A percentile compares a stretch with the other conserved stretches of the same genome.
phyloP scores from a whole-genome alignment of 257 asterid species.

The Solanum ahanhuiri region DNA sequence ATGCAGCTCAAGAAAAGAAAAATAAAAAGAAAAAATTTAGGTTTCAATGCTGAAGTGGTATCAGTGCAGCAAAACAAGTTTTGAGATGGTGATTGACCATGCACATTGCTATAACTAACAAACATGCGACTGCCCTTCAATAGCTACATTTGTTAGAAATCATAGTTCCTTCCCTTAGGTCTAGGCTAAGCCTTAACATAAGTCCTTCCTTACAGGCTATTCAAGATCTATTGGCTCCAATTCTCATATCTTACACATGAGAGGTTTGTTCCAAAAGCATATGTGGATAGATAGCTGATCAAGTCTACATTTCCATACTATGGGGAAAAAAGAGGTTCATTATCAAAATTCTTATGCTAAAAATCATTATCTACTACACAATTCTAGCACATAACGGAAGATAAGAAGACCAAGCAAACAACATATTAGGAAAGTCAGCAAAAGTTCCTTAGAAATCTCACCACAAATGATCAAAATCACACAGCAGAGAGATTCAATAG shows the following conservation, averaged over 20 bases:
- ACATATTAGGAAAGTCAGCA: neutral
- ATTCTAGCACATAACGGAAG: neutral
- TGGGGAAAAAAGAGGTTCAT: neutral
- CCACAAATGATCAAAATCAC: neutral
- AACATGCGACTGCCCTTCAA: neutral
- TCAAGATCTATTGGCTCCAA: neutral
- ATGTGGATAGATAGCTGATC: neutral
- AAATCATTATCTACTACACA: neutral
- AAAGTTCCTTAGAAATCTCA: neutral
- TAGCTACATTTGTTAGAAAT: neutral
- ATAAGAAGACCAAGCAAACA: neutral
- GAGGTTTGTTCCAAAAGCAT: neutral
- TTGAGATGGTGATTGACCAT: neutral
- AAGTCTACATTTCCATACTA: neutral
- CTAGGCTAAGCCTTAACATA: neutral
- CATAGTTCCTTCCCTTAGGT: neutral
- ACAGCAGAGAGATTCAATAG: neutral
- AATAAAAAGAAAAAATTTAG: neutral
- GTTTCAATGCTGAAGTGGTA: neutral
- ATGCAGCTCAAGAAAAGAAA: neutral
- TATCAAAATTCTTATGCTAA: neutral
- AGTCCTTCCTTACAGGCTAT: neutral
- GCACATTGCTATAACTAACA: neutral
- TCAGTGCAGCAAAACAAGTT: neutral
- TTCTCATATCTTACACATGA: neutral